Evolutionary conservation across 2,329 filamentous ascomycete species (phyloP).

Genomic region (Trichoderma semiorbis): DNA sequence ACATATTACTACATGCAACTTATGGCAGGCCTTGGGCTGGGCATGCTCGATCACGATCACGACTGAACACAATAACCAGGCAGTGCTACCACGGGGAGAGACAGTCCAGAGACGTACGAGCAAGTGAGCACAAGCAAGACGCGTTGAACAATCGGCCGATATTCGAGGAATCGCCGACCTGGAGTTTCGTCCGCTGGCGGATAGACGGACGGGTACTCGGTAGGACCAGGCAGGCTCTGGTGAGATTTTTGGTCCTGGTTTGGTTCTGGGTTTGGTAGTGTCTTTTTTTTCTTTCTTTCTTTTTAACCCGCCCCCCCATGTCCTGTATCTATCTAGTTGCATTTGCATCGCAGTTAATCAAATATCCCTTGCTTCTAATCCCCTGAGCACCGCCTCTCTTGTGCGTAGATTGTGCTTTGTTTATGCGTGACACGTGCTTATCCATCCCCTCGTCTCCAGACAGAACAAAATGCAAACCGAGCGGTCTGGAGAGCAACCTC

Average conservation of each 20-base stretch:
- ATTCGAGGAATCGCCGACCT: background rate
- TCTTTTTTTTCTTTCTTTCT: background rate
- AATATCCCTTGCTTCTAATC: background rate
- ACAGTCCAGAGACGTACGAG: background rate
- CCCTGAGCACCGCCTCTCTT: background rate
- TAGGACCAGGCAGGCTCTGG: background rate
- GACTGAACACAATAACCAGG: background rate
- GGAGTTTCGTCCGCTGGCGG: background rate
- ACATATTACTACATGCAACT: background rate
- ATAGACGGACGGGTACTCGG: background rate
- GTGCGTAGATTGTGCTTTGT: background rate
- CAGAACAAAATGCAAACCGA: background rate
- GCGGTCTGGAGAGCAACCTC: background rate
- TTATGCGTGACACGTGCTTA: background rate
- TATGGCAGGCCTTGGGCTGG: background rate
- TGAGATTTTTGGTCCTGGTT: background rate
- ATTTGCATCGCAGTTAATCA: conserved; percentile 1
- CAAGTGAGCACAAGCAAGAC: background rate
- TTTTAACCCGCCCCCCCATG: background rate
- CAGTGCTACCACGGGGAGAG: background rate
- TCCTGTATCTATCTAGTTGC: background rate
- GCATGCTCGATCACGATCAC: background rate
- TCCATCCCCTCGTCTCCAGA: background rate
- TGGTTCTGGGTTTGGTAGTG: background rate
- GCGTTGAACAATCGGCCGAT: background rate